These are phyloP conservation scores for Daldinia loculata DNA, from an alignment of 495 filamentous ascomycete genomes.

Conservation along the genomic window DNA sequence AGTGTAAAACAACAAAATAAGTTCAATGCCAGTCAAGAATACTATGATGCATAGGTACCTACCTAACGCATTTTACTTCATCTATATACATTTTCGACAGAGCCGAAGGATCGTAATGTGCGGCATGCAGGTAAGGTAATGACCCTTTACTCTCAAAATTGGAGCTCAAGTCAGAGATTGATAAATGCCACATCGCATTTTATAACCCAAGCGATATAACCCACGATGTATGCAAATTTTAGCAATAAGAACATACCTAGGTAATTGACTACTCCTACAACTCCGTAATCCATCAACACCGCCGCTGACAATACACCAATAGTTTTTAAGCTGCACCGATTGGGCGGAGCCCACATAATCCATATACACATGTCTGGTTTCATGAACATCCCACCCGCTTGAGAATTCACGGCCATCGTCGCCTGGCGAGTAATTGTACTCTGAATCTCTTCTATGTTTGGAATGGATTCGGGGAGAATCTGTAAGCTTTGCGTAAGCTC, in stretches of 20 bases:
- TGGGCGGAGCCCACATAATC: not conserved
- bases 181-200: not conserved
- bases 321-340: not conserved
- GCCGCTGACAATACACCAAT: not conserved
- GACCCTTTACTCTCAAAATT: not conserved
- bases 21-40: not conserved
- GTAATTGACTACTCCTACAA: constrained; percentile 2
- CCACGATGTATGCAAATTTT: not conserved
- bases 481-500: not conserved
- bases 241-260: not conserved
- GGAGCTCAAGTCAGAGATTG: not conserved
- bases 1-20: not conserved
- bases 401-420: not conserved
- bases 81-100: not conserved
- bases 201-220: not conserved
- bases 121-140: not conserved
- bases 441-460: constrained; percentile 5
- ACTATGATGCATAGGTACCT: not conserved
- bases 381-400: not conserved
- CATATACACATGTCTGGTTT: not conserved
- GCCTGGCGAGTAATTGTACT: not conserved
- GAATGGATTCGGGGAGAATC: not conserved
- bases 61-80: not conserved
- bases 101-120: not conserved
- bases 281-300: not conserved